Evolutionary conservation across 371 early-diverging fungal genomes (phyloP), one percentile per base, ranked within the genome.

Genomic region (Syncephalastrum monosporum): DNA sequence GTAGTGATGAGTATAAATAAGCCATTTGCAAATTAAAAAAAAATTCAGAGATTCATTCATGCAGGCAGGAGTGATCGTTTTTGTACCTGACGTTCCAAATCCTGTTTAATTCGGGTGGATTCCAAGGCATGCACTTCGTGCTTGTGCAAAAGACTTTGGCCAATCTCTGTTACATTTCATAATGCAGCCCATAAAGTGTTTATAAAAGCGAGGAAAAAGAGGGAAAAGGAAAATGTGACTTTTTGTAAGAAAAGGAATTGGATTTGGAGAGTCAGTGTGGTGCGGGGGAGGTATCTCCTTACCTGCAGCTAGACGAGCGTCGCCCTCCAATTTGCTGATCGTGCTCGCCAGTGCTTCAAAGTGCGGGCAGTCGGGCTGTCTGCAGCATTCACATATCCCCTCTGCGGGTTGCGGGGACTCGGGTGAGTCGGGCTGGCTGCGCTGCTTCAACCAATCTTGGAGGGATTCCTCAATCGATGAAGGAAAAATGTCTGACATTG

Each of bases 271-370:
- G 17, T 10, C 14, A 38, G 16, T 13, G 13, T 17, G 17, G 21
- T 14, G 21, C 2, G 21, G 21, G 21, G 16, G 42, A 42, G 25
- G 51, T 12, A 21, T 43, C 21, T 23, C 45, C 44, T 59, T 74
- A 74, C 78, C 78, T 47, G 79, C 79, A 47, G 79, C 79, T 44
- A 78, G 56, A 47, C 73, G 69, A 59, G 72, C 52, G 56, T 78
- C 75, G 5, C 56, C 53, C 53, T 78, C 79, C 17, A 78, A 53
- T 54, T 73, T 75, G 38, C 56, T 49, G n/a, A 78, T 71, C 12
- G 68, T 62, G 19, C 58, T 61, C 4, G 65, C 46, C 4, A 75
- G 42, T 4, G 56, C 49, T 21, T 71, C 70, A 49, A 66, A 53
- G 23, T 57, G 59, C 4, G 67, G 60, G 24, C 79, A 78, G n/a